Base-by-base conservation (phyloP, 2,329 filamentous ascomycete species). In the Ambrosiella xylebori region DNA sequence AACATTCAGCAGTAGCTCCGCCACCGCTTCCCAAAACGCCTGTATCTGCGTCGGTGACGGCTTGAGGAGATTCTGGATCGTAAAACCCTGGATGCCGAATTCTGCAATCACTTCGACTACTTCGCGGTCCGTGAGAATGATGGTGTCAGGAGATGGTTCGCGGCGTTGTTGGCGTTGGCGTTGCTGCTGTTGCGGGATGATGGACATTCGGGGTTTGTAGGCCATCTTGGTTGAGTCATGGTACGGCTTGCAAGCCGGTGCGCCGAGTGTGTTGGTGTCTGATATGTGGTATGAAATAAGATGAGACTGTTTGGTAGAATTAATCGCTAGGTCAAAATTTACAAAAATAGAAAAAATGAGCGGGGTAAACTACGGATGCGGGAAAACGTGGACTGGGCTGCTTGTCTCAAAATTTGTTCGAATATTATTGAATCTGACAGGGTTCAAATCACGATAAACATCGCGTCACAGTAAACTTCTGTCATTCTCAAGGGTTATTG, bases 1-100 rank as follows among this genome's bases (percentile, higher is more conserved):
- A 57, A 87, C 85, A 72, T 95, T 96, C 74, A 96, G 88, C 36
- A 97, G 79, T 15, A 96, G 76, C 67, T 96, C 90, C 60, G 89
- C 90, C 65, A 98, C 93, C 85, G 89, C 95, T 76, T 98, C 93
- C 68, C 97, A 95, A 56, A 98, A 89, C 75, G 93, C 89, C 71
- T 98, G 93, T 57, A 97, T 90, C 66, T 95, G 89, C 61, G 91
- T 81, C 2, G 93, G 85, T 65, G 95, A 95, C 4, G 93, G 93
- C 68, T 96, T 97, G 65, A 91, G 83, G 45, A 98, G 78, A 71
- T 98, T 91, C 61, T 85, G 80, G 15, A 90, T 76, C 40, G 81
- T 86, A 70, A 97, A 96, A 3, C 27, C 27, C 36, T 81, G 83
- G 65, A 97, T 90, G 60, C 91, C 91, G 66, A 97, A 95, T 69